Evolutionary conservation across 495 filamentous ascomycete species (phyloP).

Genomic region (Neurospora pannonica): DNA sequence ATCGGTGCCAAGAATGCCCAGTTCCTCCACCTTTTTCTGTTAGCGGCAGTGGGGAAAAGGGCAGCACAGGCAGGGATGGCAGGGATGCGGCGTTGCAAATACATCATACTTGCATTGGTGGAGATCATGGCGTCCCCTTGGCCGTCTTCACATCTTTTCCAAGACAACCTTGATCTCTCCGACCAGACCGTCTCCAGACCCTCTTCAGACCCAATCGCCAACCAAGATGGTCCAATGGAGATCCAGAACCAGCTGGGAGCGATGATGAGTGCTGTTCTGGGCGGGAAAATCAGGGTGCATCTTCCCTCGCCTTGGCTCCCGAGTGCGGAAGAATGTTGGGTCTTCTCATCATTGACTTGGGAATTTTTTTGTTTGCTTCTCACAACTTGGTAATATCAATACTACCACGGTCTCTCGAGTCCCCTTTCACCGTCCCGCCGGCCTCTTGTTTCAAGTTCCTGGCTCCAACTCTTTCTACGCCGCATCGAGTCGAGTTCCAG

Average conservation of each 20-base stretch:
- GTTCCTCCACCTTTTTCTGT: background rate
- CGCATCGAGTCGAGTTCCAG: background rate
- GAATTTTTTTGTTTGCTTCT: background rate
- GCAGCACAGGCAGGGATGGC: background rate
- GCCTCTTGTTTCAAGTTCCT: background rate
- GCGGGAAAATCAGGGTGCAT: background rate
- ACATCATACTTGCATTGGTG: conserved; percentile 14
- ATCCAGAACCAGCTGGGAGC: background rate
- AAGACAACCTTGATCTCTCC: background rate
- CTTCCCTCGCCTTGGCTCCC: background rate
- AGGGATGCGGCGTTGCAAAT: conserved; percentile 14
- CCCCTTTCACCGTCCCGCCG: background rate
- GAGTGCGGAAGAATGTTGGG: background rate
- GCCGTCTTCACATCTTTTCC: background rate
- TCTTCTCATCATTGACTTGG: background rate
- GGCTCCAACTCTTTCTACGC: background rate
- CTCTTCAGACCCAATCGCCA: background rate
- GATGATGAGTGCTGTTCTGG: background rate
- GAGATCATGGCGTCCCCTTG: conserved; percentile 6
- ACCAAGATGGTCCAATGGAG: background rate
- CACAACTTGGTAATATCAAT: background rate
- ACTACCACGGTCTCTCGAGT: background rate
- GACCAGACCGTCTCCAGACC: background rate
- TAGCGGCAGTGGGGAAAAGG: background rate
- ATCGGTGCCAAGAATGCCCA: background rate